phyloP scores from a whole-genome alignment of 805 yeast species.

The Nakazawaea sp. region DNA sequence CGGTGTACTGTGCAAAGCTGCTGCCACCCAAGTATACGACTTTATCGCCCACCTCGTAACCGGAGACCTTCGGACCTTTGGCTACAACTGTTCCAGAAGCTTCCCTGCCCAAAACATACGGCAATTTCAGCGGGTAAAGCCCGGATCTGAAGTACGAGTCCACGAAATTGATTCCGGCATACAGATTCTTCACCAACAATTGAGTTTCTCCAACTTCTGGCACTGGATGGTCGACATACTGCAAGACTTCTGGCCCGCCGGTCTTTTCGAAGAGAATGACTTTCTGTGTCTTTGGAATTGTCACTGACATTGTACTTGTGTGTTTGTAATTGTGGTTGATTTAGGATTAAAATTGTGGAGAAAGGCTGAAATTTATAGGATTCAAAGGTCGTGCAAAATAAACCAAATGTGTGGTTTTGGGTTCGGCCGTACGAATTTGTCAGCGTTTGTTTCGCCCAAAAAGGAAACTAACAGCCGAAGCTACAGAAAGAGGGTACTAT shows the following conservation, averaged over 20 bases:
- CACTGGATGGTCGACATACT: conserved; percentile 50
- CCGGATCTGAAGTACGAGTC: conserved; percentile 83
- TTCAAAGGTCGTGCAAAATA: too few relatives aligned
- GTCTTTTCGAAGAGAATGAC: conserved; percentile 46
- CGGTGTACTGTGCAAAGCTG: conserved; percentile 73
- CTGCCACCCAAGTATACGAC: conserved; percentile 48
- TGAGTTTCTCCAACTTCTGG: conserved; percentile 53
- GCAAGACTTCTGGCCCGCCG: conserved; percentile 55
- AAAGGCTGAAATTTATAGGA: too few relatives aligned
- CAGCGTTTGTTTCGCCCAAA: too few relatives aligned
- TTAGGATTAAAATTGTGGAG: too few relatives aligned
- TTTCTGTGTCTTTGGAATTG: conserved; percentile 17
- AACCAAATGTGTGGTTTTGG: too few relatives aligned
- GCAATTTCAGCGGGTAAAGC: conserved; percentile 54
- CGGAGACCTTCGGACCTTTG: conserved; percentile 50
- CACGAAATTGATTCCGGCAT: conserved; percentile 76
- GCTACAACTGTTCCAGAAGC: conserved; percentile 67
- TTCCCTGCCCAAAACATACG: conserved; percentile 63
- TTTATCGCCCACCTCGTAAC: conserved; percentile 60
- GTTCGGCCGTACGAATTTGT: too few relatives aligned
- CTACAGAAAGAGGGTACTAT: too few relatives aligned
- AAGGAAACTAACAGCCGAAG: too few relatives aligned
- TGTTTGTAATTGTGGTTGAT: too few relatives aligned
- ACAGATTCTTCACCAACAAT: conserved; percentile 64
- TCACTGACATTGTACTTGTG: background rate